Conservation (phyloP, 176 grass and related monocot species). For the Triticum monococcum region DNA sequence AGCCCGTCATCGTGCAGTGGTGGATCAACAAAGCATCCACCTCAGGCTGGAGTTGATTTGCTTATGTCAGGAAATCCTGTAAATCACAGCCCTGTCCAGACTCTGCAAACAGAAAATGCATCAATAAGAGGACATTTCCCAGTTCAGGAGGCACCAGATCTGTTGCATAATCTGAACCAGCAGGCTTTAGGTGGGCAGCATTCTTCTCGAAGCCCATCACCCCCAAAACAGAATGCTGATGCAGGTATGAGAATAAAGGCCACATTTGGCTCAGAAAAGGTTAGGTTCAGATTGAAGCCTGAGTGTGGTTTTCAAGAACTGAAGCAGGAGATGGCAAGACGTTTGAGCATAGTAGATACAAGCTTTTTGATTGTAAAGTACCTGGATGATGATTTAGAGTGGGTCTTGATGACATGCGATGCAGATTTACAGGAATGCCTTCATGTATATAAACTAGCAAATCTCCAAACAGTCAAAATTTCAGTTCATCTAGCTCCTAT, state of each 20-base stretch:
- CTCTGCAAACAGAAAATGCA: conserved; percentile 44
- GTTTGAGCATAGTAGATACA: conserved; percentile 58
- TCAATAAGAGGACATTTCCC: conserved; percentile 39
- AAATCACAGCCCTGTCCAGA: conserved; percentile 34
- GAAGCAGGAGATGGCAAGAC: conserved; percentile 72
- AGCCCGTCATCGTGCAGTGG: conserved; percentile 47
- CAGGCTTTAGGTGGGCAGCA: conserved; percentile 30
- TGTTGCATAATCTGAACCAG: conserved; percentile 30
- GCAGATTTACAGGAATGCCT: conserved; percentile 91
- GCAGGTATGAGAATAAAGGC: conserved; percentile 76
- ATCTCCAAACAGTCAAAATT: conserved; percentile 80
- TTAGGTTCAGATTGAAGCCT: conserved; percentile 73
- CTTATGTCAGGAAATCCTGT: conserved; percentile 32
- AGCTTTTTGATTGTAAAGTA: conserved; percentile 73
- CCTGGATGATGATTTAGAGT: conserved; percentile 92
- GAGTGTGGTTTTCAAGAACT: conserved; percentile 63
- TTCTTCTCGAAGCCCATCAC: conserved; percentile 34
- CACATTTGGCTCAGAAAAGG: conserved; percentile 71
- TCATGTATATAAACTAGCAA: conserved; percentile 74
- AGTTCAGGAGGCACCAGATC: conserved; percentile 36
- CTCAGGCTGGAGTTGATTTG: conserved; percentile 25
- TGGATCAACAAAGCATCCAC: conserved; percentile 48
- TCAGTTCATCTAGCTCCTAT: conserved; percentile 50
- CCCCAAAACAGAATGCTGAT: conserved; percentile 35
- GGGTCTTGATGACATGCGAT: conserved; percentile 93